A percentile compares a stretch with the other conserved stretches of the same genome.
phyloP scores from a whole-genome alignment of 2,329 filamentous ascomycete genomes.

The Arachnopeziza araneosa region DNA sequence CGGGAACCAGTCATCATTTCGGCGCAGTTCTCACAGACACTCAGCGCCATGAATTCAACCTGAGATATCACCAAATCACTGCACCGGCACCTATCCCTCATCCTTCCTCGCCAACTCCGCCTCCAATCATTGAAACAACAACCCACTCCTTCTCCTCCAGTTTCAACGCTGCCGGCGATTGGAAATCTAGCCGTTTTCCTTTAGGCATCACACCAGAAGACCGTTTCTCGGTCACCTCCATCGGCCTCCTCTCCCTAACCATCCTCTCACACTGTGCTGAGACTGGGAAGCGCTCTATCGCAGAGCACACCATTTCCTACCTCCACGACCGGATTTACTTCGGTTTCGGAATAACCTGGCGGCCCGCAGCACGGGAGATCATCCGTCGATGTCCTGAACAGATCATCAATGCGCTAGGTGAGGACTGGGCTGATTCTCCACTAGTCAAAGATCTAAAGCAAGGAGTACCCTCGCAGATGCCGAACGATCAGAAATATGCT shows the following conservation, averaged over 20 bases:
- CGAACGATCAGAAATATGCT: background rate
- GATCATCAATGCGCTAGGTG: background rate
- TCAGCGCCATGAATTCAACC: background rate
- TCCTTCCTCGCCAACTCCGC: background rate
- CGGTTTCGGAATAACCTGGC: background rate
- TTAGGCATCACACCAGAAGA: background rate
- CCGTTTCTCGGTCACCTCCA: background rate
- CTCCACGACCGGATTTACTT: background rate
- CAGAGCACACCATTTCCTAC: background rate
- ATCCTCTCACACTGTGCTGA: background rate
- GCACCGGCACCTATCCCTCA: background rate
- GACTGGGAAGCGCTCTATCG: background rate
- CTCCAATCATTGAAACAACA: background rate
- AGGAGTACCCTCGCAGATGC: background rate
- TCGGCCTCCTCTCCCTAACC: background rate
- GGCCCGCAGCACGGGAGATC: background rate
- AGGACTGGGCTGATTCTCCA: background rate
- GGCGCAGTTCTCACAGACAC: background rate
- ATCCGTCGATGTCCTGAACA: background rate
- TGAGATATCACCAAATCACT: background rate
- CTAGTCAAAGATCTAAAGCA: background rate
- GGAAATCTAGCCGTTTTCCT: background rate
- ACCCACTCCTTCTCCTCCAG: background rate
- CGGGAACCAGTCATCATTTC: background rate
- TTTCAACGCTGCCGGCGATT: background rate